Conservation (phyloP, 2,329 filamentous ascomycete species). For the Penicillium sp. region DNA sequence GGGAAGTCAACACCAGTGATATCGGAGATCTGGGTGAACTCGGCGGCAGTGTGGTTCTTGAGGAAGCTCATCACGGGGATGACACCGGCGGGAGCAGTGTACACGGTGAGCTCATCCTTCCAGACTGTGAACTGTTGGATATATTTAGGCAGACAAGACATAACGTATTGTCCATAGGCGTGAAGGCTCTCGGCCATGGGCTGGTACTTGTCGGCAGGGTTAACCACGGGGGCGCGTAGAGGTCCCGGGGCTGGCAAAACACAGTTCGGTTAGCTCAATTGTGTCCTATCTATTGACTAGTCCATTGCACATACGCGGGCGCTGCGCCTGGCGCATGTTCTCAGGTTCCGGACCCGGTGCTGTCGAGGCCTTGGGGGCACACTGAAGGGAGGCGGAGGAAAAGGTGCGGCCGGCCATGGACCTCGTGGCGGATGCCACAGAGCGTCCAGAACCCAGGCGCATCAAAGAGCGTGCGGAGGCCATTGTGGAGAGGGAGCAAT, state of each 20-base stretch:
- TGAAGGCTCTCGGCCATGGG: constrained; percentile 85
- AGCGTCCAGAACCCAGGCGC: constrained; percentile 43
- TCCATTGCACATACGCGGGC: constrained; percentile 45
- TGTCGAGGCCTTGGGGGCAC: constrained; percentile 52
- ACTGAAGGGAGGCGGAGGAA: constrained; percentile 41
- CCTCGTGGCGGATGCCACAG: constrained; percentile 37
- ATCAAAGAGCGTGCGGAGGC: constrained; percentile 46
- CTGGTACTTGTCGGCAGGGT: constrained; percentile 89
- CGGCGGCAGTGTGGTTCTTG: constrained; percentile 95
- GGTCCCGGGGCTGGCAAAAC: constrained; percentile 50
- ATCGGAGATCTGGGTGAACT: constrained; percentile 90
- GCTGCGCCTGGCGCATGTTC: constrained; percentile 64
- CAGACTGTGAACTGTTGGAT: constrained; percentile 99
- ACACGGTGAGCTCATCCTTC: constrained; percentile 97
- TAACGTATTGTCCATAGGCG: constrained; percentile 92
- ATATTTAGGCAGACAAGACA: constrained; percentile 96
- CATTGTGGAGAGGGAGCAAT: constrained; percentile 40
- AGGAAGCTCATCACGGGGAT: constrained; percentile 91
- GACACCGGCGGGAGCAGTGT: constrained; percentile 83
- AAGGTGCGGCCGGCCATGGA: constrained; percentile 38
- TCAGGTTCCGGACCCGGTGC: constrained; percentile 56
- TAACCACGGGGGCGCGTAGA: constrained; percentile 76
- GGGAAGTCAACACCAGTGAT: constrained; percentile 96
- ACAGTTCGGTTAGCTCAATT: constrained; percentile 19
- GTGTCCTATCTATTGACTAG: not conserved